Evolutionary conservation across 192 early-diverging fungal genomes (phyloP).

Genomic region (Linnemannia schmuckeri): DNA sequence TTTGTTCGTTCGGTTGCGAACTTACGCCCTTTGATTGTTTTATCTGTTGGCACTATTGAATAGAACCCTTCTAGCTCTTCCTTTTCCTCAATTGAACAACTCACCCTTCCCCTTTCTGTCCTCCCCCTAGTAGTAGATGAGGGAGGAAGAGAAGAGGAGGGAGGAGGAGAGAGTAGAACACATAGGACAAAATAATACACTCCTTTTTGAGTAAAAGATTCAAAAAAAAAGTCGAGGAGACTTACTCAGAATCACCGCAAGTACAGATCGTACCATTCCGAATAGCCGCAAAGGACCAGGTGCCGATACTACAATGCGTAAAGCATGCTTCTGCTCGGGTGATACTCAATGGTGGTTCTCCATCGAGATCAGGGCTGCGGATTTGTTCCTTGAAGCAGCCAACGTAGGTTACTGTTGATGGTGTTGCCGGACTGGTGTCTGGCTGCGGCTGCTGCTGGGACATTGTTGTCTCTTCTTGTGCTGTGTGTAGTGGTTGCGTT

Average conservation of each 20-base stretch:
- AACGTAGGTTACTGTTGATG: conserved; percentile 21
- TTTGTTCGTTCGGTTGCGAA: too few relatives aligned
- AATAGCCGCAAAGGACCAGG: conserved; percentile 46
- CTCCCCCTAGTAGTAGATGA: background rate
- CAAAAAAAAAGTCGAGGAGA: background rate
- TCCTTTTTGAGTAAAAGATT: background rate
- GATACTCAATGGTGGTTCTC: conserved; percentile 42
- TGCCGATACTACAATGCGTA: conserved; percentile 45
- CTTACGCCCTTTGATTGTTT: too few relatives aligned
- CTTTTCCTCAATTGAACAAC: background rate
- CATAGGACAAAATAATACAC: background rate
- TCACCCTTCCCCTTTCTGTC: background rate
- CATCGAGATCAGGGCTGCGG: conserved; percentile 29
- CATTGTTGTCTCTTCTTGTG: conserved; percentile 4
- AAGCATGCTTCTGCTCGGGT: conserved; percentile 50
- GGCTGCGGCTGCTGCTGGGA: conserved; percentile 7
- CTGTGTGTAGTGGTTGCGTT: background rate
- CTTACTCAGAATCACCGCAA: conserved; percentile 49
- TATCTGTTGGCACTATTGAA: background rate
- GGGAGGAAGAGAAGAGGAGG: background rate
- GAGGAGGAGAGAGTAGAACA: background rate
- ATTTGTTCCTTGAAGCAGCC: conserved; percentile 43
- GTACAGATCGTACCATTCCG: conserved; percentile 47
- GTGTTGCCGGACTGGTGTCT: background rate
- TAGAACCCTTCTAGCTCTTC: background rate